Base-by-base conservation (phyloP, 192 early-diverging fungal species). In the Obelidium mucronatum region DNA sequence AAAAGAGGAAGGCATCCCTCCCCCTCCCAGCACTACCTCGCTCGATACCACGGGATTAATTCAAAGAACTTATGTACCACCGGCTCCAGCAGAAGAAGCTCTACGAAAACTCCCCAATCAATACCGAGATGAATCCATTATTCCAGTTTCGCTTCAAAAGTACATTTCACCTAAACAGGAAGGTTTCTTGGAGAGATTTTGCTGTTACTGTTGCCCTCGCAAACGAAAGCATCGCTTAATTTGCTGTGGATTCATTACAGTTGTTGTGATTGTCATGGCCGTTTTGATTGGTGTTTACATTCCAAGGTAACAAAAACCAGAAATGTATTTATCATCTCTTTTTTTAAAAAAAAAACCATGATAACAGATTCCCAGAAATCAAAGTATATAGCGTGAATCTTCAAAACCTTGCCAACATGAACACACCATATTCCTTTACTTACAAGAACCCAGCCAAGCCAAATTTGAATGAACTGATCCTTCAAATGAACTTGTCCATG, bases 401-500 rank as follows among this genome's bases (percentile, higher is more conserved):
- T 8, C 11, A n/a, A 37, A 72, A 72, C 30, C n/a, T 72, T 22
- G 66, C 34, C 39, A 39, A 30, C 44, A 13, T 40, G 48, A 52
- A 51, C 44, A 48, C 66, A 8, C 63, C 63, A 35, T 65, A 65
- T 39, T 58, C 55, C 19, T 58, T 58, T 24, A 58, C 55, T 28
- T 58, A 58, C 4, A 19, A 28, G 4, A 26, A 58, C 30, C 55
- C 55, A 2, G n/a, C 8, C 24, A 58, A 8, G 22, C 55, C 55
- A 31, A 24, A 31, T 26, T 58, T 58, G 55, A 58, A 58, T 58
- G 22, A 22, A 22, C 30, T 58, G 8, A 31, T 58, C 8, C 24
- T 77, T 1, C 34, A 39, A 56, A 60, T 77, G 65, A 56, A 60
- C 33, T 31, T 77, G 6, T 40, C 60, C 11, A 77, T 77, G 76